phyloP scores from a whole-genome alignment of 805 yeast genomes.

The Trichomonascus vanleenenianus region DNA sequence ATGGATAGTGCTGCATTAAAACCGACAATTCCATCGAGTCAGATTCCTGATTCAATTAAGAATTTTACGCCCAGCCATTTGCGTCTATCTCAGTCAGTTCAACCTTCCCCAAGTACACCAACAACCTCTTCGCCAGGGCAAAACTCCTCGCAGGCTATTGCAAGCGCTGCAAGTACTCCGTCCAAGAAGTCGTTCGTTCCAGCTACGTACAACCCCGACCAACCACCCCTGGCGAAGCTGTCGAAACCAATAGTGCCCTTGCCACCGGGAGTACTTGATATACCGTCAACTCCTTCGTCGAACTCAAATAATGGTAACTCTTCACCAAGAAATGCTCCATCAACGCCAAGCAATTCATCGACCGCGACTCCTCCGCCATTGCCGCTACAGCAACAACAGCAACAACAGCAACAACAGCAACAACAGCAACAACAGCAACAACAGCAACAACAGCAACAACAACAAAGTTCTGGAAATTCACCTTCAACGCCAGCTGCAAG shows the following conservation, averaged over 20 bases:
- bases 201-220: background rate
- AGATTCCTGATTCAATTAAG: too few species aligned
- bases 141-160: too few species aligned
- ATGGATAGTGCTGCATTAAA: too few species aligned
- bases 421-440: background rate
- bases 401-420: background rate
- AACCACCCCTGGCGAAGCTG: background rate
- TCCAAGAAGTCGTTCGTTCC: too few species aligned
- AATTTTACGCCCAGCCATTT: too few species aligned
- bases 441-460: background rate
- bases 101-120: too few species aligned
- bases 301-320: too few species aligned
- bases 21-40: too few species aligned
- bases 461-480: background rate
- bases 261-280: background rate
- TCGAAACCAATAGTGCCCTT: background rate
- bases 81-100: too few species aligned
- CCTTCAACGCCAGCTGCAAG: constrained; percentile 8
- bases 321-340: background rate
- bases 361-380: background rate
- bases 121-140: too few species aligned
- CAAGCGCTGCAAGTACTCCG: too few species aligned
- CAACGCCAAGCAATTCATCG: background rate
- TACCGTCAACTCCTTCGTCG: too few species aligned
- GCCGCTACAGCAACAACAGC: background rate